Conservation (phyloP, 306 rosid species). For the Oemleria cerasiformis region DNA sequence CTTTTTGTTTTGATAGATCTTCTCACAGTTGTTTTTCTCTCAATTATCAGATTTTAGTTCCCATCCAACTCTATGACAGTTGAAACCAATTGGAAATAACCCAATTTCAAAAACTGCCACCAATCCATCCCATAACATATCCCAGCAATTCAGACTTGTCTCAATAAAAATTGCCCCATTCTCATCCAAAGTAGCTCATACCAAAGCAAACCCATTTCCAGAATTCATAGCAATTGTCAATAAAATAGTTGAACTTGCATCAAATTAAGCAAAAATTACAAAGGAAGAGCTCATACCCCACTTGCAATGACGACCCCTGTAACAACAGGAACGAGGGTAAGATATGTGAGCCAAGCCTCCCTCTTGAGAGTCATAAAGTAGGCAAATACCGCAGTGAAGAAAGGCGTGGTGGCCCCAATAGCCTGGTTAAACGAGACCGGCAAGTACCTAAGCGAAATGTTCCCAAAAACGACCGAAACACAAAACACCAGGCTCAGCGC, state of each 20-base stretch:
- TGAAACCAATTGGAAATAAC: neutral
- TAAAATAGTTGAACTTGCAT: conserved; percentile 1
- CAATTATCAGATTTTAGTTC: neutral
- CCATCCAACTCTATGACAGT: conserved; percentile 14
- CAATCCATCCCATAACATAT: conserved; percentile 2
- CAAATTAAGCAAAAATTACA: neutral
- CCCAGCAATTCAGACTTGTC: neutral
- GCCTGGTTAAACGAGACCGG: conserved; percentile 97
- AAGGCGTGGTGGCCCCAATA: conserved; percentile 93
- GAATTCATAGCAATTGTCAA: conserved; percentile 9
- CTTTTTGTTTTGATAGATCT: conserved; percentile 7
- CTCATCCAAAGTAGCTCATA: neutral
- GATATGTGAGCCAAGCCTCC: conserved; percentile 94
- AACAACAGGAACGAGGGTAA: conserved; percentile 89
- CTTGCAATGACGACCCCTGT: conserved; percentile 95
- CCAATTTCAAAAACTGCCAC: neutral
- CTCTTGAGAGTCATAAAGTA: conserved; percentile 81
- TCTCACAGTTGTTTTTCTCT: neutral
- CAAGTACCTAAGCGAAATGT: conserved; percentile 78
- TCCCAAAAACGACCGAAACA: conserved; percentile 92
- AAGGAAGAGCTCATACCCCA: conserved; percentile 58
- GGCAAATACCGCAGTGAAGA: conserved; percentile 94
- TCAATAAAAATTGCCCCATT: neutral
- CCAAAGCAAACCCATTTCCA: conserved; percentile 12
- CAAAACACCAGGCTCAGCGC: conserved; percentile 82